phyloP scores from a whole-genome alignment of 2,329 filamentous ascomycete species.

The Paraphoma sp. region DNA sequence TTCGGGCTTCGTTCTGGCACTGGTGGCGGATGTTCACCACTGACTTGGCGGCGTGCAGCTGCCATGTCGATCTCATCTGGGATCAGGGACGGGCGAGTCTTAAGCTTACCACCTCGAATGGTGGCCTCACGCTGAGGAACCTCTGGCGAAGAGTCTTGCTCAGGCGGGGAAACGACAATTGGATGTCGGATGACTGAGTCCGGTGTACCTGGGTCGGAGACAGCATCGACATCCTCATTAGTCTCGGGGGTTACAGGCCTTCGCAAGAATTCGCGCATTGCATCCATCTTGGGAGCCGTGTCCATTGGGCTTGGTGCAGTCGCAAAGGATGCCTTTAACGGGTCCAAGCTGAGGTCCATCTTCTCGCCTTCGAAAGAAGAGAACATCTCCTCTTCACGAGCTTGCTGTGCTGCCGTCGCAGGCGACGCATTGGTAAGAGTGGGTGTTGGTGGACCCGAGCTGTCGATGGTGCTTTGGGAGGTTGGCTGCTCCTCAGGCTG shows the following conservation, averaged over 20 bases:
- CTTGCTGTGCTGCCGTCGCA: constrained; percentile 35
- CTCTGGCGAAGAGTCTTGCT: constrained; percentile 61
- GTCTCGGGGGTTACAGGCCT: constrained; percentile 61
- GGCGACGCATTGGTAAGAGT: constrained; percentile 35
- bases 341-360: constrained; percentile 61
- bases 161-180: constrained; percentile 50
- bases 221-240: constrained; percentile 41
- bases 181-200: constrained; percentile 89
- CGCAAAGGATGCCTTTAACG: constrained; percentile 57
- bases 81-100: constrained; percentile 86
- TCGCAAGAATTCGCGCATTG: constrained; percentile 46
- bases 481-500: constrained; percentile 46
- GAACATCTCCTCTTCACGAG: constrained; percentile 54
- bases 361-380: constrained; percentile 58
- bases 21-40: constrained; percentile 67
- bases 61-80: constrained; percentile 88
- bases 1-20: constrained; percentile 48
- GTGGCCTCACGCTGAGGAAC: constrained; percentile 86
- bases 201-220: constrained; percentile 73
- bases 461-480: constrained; percentile 44
- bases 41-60: constrained; percentile 83
- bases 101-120: constrained; percentile 87
- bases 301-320: constrained; percentile 39
- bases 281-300: constrained; percentile 45
- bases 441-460: constrained; percentile 56